A percentile compares a stretch with the other conserved stretches of the same genome.
These are phyloP conservation scores for Raphidocelis subcapitata DNA, from an alignment of 139 green algal species.

Conservation along the genomic window DNA sequence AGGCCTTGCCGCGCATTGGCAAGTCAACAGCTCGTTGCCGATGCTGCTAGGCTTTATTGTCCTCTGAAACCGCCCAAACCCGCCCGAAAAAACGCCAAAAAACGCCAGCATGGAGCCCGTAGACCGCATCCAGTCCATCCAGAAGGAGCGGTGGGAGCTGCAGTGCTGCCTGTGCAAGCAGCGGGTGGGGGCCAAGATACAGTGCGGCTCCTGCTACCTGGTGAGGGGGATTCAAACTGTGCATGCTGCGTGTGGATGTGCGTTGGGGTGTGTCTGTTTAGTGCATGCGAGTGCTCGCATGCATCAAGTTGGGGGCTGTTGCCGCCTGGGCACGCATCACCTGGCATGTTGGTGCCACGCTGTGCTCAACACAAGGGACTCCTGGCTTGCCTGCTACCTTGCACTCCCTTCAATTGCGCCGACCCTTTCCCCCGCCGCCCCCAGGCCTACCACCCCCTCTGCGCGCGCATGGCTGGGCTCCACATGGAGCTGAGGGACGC, in stretches of 20 bases:
- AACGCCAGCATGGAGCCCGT: slow-evolving; percentile 78
- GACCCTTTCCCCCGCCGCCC: slow-evolving; percentile 33
- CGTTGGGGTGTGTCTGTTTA: no score
- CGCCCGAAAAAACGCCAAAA: no score
- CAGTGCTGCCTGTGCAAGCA: slow-evolving; percentile 85
- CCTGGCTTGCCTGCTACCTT: no score
- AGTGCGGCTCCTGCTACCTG: slow-evolving; percentile 86
- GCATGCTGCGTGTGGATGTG: no score
- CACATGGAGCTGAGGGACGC: slow-evolving; percentile 81
- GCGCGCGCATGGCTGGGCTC: slow-evolving; percentile 78
- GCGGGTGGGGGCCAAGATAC: slow-evolving; percentile 90
- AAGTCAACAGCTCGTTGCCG: neutral
- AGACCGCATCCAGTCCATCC: slow-evolving; percentile 72
- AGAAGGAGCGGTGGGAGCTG: slow-evolving; percentile 89
- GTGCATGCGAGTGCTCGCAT: no score
- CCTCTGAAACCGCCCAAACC: neutral
- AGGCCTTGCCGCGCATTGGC: no score
- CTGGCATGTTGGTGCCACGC: no score
- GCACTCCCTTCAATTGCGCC: no score
- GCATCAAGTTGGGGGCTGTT: no score
- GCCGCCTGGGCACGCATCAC: no score
- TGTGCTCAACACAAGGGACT: no score
- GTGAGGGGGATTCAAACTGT: no score
- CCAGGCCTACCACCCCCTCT: slow-evolving; percentile 88
- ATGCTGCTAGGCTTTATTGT: neutral